Conservation (phyloP, 2,329 filamentous ascomycete genomes). For the Daldinia sp. region DNA sequence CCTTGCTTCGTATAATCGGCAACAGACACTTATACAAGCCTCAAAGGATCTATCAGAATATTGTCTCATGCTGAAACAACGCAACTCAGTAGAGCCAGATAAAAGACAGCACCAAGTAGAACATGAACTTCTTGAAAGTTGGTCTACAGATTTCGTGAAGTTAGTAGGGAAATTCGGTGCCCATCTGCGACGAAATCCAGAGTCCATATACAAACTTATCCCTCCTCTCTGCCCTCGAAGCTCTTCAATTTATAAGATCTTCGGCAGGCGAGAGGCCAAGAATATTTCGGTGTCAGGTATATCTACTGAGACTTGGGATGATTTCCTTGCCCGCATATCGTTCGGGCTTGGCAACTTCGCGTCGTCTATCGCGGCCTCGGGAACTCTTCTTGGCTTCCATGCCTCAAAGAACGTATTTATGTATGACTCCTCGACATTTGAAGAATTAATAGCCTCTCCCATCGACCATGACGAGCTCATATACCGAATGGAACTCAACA, state of each 20-base stretch:
- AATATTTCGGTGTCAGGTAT: conserved; percentile 35
- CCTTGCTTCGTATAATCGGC: conserved; percentile 43
- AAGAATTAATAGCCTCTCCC: conserved; percentile 32
- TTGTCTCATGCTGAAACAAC: conserved; percentile 29
- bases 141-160: conserved; percentile 54
- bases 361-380: conserved; percentile 33
- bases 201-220: conserved; percentile 54
- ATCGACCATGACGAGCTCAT: conserved; percentile 44
- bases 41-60: conserved; percentile 46
- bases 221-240: conserved; percentile 55
- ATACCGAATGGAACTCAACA: conserved; percentile 42
- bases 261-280: conserved; percentile 44
- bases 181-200: conserved; percentile 46
- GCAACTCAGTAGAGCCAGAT: conserved; percentile 1
- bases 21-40: conserved; percentile 48
- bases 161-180: conserved; percentile 54
- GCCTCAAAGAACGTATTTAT: conserved; percentile 39
- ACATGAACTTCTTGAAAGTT: conserved; percentile 48
- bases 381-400: conserved; percentile 35
- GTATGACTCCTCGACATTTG: conserved; percentile 43
- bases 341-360: conserved; percentile 2
- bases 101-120: not conserved
- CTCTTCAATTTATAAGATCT: conserved; percentile 53
- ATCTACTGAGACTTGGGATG: conserved; percentile 44
- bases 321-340: conserved; percentile 45